Base-by-base conservation (phyloP, 1,284 basidiomycete species). In the Somion occarium region DNA sequence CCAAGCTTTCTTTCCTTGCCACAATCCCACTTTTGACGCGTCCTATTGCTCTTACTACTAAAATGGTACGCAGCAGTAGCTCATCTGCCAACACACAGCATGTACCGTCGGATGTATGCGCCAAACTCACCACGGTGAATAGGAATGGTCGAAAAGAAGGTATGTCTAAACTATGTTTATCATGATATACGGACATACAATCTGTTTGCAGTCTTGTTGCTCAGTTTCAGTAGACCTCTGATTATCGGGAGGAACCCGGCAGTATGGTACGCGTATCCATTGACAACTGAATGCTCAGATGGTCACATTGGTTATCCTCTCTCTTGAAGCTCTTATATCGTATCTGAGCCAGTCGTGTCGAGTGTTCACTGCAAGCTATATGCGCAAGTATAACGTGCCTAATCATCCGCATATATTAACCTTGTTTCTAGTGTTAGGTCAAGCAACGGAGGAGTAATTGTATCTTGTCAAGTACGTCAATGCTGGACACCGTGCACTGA, bases 291-390 rank as follows among this genome's bases (percentile, higher is more conserved):
- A 46, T 27, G 18, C 13, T 37, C 37, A 27, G n/a, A 18, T 30
- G 20, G 24, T 13, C 19, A 18, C 23, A 24, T 47, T 42, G 19
- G 42, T 48, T 49, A 43, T 46, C 37, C 20, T n/a, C 37, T 48
- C 37, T 34, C 27, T 48, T 3, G 20, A 48, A 80, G 78, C 58
- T 72, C 75, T 18, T 80, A 79, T 51, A 71, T 79, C 19, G 66
- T 80, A 23, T 55, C 70, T 15, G 73, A 87, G 51, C 62, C 68
- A 5, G 73, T 79, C 25, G 78, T 87, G 19, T 88, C 85, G 3
- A 78, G 74, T 42, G 56, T 86, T 18, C 87, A 91, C 61, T 91
- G 86, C 74, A 87, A 85, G 63, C 64, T 91, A 73, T 85, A 88
- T 74, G 88, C 83, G 86, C 85, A 55, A 57, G 72, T 68, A 13